phyloP scores from a whole-genome alignment of 2,329 filamentous ascomycete genomes.

The Colletotrichum tropicale region DNA sequence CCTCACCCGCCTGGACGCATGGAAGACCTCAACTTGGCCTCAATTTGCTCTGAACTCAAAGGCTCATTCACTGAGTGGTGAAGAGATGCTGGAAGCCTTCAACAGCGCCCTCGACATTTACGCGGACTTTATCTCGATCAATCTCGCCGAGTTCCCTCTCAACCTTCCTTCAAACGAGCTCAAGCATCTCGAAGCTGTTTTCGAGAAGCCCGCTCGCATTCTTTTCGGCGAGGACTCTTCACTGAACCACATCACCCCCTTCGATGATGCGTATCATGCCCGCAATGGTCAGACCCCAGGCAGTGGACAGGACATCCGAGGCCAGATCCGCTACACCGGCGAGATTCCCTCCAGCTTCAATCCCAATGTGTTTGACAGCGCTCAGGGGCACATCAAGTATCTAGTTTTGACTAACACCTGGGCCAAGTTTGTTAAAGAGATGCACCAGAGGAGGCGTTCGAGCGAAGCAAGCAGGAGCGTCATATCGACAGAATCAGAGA shows the following conservation, averaged over 20 bases:
- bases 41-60: background rate
- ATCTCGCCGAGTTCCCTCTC: slow-evolving; percentile 54
- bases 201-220: slow-evolving; percentile 43
- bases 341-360: slow-evolving; percentile 54
- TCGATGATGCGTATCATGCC: slow-evolving; percentile 6
- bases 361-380: slow-evolving; percentile 59
- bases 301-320: background rate
- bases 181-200: slow-evolving; percentile 44
- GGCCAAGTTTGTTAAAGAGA: slow-evolving; percentile 58
- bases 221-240: slow-evolving; percentile 24
- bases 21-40: slow-evolving; percentile 34
- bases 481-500: slow-evolving; percentile 12
- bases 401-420: slow-evolving; percentile 73
- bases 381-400: slow-evolving; percentile 67
- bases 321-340: slow-evolving; percentile 37
- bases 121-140: slow-evolving; percentile 48
- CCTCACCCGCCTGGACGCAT: slow-evolving; percentile 50
- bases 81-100: slow-evolving; percentile 31
- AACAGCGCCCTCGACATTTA: slow-evolving; percentile 54
- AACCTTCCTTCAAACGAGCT: slow-evolving; percentile 52
- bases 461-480: slow-evolving; percentile 24
- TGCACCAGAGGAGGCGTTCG: slow-evolving; percentile 22
- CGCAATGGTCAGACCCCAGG: background rate
- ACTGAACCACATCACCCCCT: slow-evolving; percentile 16
- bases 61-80: background rate